These are phyloP conservation scores for Lasiosphaeria miniovina DNA, from an alignment of 495 filamentous ascomycete species.

Conservation along the genomic window DNA sequence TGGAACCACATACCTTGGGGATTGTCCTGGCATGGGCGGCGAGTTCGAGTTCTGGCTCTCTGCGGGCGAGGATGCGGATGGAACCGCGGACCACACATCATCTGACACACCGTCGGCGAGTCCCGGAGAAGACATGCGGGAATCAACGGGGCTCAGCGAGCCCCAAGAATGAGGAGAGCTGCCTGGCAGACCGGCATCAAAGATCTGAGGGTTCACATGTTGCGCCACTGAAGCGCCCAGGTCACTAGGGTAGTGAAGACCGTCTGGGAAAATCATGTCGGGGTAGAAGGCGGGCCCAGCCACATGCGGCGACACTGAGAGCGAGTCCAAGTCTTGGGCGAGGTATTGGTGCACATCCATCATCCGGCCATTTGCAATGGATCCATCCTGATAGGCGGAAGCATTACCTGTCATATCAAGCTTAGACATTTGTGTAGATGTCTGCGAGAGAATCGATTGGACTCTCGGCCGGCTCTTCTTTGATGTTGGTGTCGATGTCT, in stretches of 20 bases:
- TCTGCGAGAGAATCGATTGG: constrained; percentile 42
- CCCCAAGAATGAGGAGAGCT: constrained; percentile 48
- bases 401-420: constrained; percentile 50
- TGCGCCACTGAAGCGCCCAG: constrained; percentile 38
- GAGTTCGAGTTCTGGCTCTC: constrained; percentile 46
- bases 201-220: constrained; percentile 48
- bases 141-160: constrained; percentile 48
- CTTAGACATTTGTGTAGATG: constrained; percentile 45
- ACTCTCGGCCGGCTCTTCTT: constrained; percentile 45
- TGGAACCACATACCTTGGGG: constrained; percentile 46
- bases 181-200: constrained; percentile 40
- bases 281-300: constrained; percentile 36
- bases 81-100: constrained; percentile 44
- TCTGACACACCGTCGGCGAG: constrained; percentile 42
- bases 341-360: constrained; percentile 46
- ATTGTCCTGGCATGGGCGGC: constrained; percentile 44
- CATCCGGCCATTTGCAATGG: constrained; percentile 32
- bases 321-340: constrained; percentile 45
- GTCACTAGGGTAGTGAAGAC: constrained; percentile 40
- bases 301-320: constrained; percentile 40
- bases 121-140: constrained; percentile 47
- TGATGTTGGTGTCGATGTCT: constrained; percentile 33
- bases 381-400: constrained; percentile 31
- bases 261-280: constrained; percentile 39
- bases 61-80: constrained; percentile 39